These are phyloP conservation scores for Oligophagozyma castellii DNA, from an alignment of 1,139 yeast genomes.

Conservation along the genomic window DNA sequence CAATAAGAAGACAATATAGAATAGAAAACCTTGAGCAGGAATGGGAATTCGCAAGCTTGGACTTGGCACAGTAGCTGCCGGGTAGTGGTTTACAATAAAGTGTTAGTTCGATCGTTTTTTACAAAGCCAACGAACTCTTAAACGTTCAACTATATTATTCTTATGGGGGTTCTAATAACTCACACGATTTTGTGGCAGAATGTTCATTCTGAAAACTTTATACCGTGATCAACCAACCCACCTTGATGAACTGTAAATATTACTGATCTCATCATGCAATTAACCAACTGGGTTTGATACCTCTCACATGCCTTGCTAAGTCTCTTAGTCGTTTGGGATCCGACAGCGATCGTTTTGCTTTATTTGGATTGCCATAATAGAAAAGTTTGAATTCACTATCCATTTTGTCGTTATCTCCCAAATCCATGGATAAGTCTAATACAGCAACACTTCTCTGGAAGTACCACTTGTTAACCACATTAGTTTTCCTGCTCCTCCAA, in stretches of 20 bases:
- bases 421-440: conserved; percentile 30
- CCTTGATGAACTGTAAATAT: too few relatives aligned
- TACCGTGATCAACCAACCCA: too few relatives aligned
- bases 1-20: conserved; percentile 17
- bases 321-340: conserved; percentile 14
- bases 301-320: conserved; percentile 20
- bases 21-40: conserved; percentile 17
- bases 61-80: too few relatives aligned
- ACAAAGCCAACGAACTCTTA: too few relatives aligned
- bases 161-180: too few relatives aligned
- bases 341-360: conserved; percentile 7
- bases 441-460: conserved; percentile 76
- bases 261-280: too few relatives aligned
- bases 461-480: conserved; percentile 96
- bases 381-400: conserved; percentile 23
- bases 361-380: conserved; percentile 19
- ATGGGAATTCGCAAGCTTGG: conserved; percentile 18
- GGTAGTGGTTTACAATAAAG: too few relatives aligned
- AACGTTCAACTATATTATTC: too few relatives aligned
- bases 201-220: too few relatives aligned
- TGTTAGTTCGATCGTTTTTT: too few relatives aligned
- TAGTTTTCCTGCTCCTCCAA: conserved; percentile 77
- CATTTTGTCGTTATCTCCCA: conserved; percentile 19
- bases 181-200: too few relatives aligned
- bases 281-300: conserved; percentile 26